A percentile compares a stretch with the other conserved stretches of the same genome.
Evolutionary conservation across 352 stramenopile species (phyloP).

Genomic region (Pythium coloratum): DNA sequence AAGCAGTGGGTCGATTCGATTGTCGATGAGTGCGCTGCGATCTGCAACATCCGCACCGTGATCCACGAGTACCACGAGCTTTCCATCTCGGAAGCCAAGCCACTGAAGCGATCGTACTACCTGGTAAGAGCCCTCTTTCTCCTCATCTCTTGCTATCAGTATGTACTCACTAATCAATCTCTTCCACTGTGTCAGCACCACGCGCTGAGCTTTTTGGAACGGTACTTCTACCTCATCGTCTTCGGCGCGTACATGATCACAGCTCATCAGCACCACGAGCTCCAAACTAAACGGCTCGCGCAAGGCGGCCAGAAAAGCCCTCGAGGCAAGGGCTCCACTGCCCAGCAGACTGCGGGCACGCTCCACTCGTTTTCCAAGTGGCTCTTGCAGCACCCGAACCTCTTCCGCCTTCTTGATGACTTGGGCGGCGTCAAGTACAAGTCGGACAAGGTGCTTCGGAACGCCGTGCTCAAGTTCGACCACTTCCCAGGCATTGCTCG

Average conservation of each 20-base stretch:
- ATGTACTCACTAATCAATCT: background rate
- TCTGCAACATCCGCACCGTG: constrained; percentile 80
- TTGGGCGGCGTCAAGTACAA: constrained; percentile 79
- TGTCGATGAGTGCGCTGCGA: constrained; percentile 66
- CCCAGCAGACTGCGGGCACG: constrained; percentile 23
- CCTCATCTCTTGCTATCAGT: background rate
- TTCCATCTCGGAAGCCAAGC: constrained; percentile 75
- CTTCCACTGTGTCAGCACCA: constrained; percentile 43
- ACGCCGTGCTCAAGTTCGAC: constrained; percentile 88
- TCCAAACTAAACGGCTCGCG: constrained; percentile 9
- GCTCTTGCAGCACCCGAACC: constrained; percentile 66
- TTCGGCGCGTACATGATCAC: constrained; percentile 82
- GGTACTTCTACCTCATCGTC: constrained; percentile 89
- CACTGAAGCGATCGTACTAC: constrained; percentile 77
- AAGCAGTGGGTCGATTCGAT: constrained; percentile 76
- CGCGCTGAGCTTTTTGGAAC: constrained; percentile 82
- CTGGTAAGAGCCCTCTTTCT: constrained; percentile 34
- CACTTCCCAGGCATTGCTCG: constrained; percentile 84
- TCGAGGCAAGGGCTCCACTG: background rate
- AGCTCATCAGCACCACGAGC: constrained; percentile 18
- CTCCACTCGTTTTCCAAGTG: constrained; percentile 77
- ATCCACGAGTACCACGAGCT: constrained; percentile 81
- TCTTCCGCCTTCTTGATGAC: constrained; percentile 78
- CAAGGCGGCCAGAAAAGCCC: constrained; percentile 24
- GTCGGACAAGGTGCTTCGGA: constrained; percentile 76